phyloP scores from a whole-genome alignment of 176 grass and related monocot species.

The barley (Hordeum vulgare) region DNA sequence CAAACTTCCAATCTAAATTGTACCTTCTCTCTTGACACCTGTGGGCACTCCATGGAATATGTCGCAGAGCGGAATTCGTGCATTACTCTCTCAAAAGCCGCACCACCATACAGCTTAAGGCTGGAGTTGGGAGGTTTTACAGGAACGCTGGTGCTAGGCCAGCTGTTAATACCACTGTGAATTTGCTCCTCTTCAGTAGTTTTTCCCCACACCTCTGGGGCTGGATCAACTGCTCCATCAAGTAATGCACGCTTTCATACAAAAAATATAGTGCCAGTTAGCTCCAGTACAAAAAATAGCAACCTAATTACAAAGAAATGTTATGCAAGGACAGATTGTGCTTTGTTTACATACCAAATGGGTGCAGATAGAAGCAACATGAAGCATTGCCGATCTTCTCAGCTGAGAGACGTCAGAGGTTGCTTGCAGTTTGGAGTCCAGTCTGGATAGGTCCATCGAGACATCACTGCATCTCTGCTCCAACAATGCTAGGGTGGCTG shows the following conservation, averaged over 20 bases:
- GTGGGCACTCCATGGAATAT: too few relatives aligned
- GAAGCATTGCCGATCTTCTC: constrained; percentile 80
- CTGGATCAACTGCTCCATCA: constrained; percentile 90
- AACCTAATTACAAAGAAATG: constrained; percentile 14
- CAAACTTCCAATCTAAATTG: too few relatives aligned
- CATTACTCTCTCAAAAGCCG: too few relatives aligned
- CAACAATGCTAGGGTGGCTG: constrained; percentile 80
- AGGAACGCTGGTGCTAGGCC: constrained; percentile 95
- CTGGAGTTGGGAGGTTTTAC: too few relatives aligned
- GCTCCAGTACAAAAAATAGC: background rate
- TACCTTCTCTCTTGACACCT: too few relatives aligned
- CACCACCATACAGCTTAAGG: too few relatives aligned
- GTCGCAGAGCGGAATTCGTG: too few relatives aligned
- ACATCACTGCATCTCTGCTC: constrained; percentile 87
- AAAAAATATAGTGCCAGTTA: background rate
- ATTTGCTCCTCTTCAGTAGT: constrained; percentile 77
- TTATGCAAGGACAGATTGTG: background rate
- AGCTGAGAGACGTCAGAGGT: constrained; percentile 88
- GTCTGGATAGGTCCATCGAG: constrained; percentile 52
- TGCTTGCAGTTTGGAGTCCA: constrained; percentile 80
- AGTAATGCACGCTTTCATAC: constrained; percentile 57
- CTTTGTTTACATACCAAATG: constrained; percentile 60
- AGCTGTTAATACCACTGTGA: constrained; percentile 81
- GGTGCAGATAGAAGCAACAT: constrained; percentile 79
- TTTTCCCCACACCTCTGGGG: constrained; percentile 95